Base-by-base conservation (phyloP, 2,329 filamentous ascomycete species). In the Aspergillus floridensis region DNA sequence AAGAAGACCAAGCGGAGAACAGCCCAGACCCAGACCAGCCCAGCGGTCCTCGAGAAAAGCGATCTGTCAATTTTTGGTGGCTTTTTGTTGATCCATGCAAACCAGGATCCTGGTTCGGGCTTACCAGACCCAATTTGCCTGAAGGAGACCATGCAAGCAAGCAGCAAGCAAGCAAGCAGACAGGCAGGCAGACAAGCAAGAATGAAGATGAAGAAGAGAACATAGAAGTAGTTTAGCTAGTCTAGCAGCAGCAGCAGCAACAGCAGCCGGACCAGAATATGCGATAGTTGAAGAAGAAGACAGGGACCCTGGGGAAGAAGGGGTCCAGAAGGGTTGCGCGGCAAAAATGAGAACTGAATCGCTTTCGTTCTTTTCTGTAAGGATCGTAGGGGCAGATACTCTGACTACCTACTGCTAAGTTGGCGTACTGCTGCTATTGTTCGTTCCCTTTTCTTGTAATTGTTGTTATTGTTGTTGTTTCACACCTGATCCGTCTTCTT, bases 61-160 rank as follows among this genome's bases (percentile, higher is more conserved):
- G 67, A 70, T 68, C 68, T 70, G 68, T 71, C 69, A 70, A 65
- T 63, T 71, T 71, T 44, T 60, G 59, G 63, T 66, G 60, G 59
- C 60, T 66, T 66, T 62, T 50, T 55, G 59, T 53, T 49, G 52
- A 60, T 59, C 54, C 59, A 56, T 62, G 57, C 58, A 61, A 63
- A 58, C 60, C 48, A 59, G 55, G 53, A 64, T 61, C 58, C 56
- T 58, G 51, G 59, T 58, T 56, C 50, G 56, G 48, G 47, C 50
- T 55, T 56, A 46, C 59, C 55, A 62, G 56, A 54, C 53, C 61
- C 56, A 61, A 49, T 57, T 47, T 50, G 53, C 59, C 50, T 56
- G 53, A 61, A 59, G 60, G 26, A 29, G 26, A 29, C 7, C 49
- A 63, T 48, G 55, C 57, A 59, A 44, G 57, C 60, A 53, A 53